Evolutionary conservation across 768 basidiomycete species (phyloP).

Genomic region (Naganishia vishniacii): DNA sequence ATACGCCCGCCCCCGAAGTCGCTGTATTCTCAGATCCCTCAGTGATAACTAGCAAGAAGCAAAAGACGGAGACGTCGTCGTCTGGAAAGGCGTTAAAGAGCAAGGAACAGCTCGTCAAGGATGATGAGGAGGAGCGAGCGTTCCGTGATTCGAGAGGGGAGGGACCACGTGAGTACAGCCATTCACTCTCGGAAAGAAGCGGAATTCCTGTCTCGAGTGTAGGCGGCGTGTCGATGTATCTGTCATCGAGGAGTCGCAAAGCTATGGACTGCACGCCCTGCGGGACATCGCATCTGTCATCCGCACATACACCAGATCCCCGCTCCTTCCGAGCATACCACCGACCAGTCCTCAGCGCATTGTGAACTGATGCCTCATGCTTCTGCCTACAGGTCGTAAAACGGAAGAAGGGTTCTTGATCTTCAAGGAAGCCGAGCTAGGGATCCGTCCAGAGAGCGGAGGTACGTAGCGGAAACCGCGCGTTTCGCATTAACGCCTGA

Average conservation of each 20-base stretch:
- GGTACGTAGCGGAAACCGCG: conserved; percentile 32
- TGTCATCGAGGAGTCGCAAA: too few species aligned
- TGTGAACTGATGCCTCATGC: background rate
- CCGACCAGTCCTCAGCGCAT: background rate
- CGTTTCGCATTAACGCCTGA: background rate
- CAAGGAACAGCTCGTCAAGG: conserved; percentile 11
- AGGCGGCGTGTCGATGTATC: too few species aligned
- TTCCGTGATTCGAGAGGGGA: conserved; percentile 46
- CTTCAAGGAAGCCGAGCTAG: conserved; percentile 48
- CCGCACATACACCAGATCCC: too few species aligned
- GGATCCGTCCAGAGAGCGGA: conserved; percentile 47
- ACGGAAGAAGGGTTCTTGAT: conserved; percentile 49
- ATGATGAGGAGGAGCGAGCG: conserved; percentile 39
- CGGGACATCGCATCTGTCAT: too few species aligned
- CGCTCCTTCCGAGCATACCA: too few species aligned
- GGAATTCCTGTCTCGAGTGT: too few species aligned
- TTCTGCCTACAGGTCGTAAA: conserved; percentile 38
- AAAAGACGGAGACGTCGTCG: background rate
- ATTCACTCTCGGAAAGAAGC: too few species aligned
- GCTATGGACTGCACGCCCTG: too few species aligned
- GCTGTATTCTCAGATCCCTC: conserved; percentile 30
- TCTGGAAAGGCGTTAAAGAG: conserved; percentile 31
- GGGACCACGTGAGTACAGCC: conserved; percentile 42
- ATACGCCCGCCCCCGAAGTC: conserved; percentile 7
- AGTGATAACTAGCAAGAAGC: background rate